phyloP scores from a whole-genome alignment of 805 yeast species.

The Gaillardinia entomophila region DNA sequence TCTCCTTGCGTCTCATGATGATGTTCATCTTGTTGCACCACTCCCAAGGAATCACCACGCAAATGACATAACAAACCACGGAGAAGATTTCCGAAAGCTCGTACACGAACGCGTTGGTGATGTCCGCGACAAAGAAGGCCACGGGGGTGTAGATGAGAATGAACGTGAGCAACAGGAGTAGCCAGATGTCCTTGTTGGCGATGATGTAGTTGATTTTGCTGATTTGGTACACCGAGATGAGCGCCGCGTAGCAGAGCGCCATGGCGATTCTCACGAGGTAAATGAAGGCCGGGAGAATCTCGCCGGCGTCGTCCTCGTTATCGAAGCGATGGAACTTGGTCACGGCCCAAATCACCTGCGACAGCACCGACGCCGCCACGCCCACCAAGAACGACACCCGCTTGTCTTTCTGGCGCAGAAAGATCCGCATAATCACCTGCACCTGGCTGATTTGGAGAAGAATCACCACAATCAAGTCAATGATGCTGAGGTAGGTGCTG shows the following conservation, averaged over 20 bases:
- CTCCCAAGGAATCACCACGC: slow-evolving; percentile 79
- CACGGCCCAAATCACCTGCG: slow-evolving; percentile 68
- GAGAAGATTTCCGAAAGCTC: slow-evolving; percentile 70
- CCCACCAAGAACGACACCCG: slow-evolving; percentile 59
- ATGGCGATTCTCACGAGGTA: slow-evolving; percentile 69
- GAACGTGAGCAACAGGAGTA: slow-evolving; percentile 52
- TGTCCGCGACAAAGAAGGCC: slow-evolving; percentile 70
- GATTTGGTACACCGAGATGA: slow-evolving; percentile 51
- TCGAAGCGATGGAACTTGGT: slow-evolving; percentile 44
- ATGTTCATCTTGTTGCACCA: slow-evolving; percentile 68
- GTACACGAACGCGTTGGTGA: slow-evolving; percentile 68
- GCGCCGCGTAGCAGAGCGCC: slow-evolving; percentile 60
- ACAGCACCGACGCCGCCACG: slow-evolving; percentile 39
- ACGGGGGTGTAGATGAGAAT: slow-evolving; percentile 56
- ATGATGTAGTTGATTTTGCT: slow-evolving; percentile 48
- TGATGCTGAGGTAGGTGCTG: slow-evolving; percentile 42
- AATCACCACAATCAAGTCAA: slow-evolving; percentile 54
- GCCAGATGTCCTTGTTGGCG: slow-evolving; percentile 41
- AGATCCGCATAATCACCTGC: slow-evolving; percentile 62
- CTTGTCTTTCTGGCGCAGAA: slow-evolving; percentile 63
- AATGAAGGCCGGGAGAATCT: slow-evolving; percentile 66
- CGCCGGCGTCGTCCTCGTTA: slow-evolving; percentile 40
- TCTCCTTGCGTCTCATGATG: slow-evolving; percentile 54
- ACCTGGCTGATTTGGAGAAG: slow-evolving; percentile 64
- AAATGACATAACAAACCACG: slow-evolving; percentile 62